Percentiles rank a stretch among this genome's conserved stretches.
Conservation (phyloP, 257 asterid genomes). For the Nicotiana attenuata region DNA sequence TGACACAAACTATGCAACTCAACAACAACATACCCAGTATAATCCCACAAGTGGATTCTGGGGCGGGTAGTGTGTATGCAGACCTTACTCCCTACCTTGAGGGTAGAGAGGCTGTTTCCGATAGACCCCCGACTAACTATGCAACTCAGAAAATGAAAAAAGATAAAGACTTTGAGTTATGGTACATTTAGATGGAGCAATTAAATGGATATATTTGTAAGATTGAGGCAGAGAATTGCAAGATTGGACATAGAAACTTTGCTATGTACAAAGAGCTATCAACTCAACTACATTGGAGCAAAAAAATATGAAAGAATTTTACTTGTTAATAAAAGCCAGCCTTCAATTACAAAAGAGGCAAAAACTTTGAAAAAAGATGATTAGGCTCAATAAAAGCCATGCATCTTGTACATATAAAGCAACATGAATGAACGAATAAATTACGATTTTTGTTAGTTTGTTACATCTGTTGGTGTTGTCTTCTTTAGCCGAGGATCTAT, state of each 20-base stretch:
- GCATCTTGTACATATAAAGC: slow-evolving; percentile 19
- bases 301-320: not conserved
- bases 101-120: no score
- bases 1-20: not conserved
- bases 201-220: not conserved
- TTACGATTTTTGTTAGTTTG: slow-evolving; percentile 31
- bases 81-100: no score
- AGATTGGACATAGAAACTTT: not conserved
- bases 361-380: slow-evolving; percentile 31
- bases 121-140: not conserved
- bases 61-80: no score
- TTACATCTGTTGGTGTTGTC: not conserved
- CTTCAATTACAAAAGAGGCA: slow-evolving; percentile 21
- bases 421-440: slow-evolving; percentile 37
- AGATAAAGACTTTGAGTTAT: not conserved
- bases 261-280: not conserved
- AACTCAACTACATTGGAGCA: not conserved
- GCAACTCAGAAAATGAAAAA: not conserved
- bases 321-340: slow-evolving; percentile 14
- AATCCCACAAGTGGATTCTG: no score
- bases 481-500: no score
- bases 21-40: no score
- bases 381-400: slow-evolving; percentile 29
- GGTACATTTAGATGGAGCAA: not conserved
- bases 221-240: not conserved